phyloP scores from a whole-genome alignment of 805 yeast genomes.

The Metschnikowia dekortorum region DNA sequence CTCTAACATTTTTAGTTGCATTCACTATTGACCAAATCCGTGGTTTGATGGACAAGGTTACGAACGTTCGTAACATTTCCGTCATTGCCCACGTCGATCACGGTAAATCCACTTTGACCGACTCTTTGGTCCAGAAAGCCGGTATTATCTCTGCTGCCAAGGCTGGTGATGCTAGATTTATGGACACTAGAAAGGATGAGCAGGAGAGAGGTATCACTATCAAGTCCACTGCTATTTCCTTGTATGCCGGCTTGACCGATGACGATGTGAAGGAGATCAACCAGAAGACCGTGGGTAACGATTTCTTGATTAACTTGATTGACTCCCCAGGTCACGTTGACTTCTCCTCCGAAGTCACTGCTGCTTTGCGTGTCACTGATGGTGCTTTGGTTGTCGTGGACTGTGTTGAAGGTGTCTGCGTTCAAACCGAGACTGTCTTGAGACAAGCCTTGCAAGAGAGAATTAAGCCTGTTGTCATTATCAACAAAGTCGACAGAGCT shows the following conservation, averaged over 20 bases:
- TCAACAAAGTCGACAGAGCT: constrained; percentile 99
- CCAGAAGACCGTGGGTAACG: constrained; percentile 90
- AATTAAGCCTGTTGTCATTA: constrained; percentile 96
- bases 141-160: constrained; percentile 99
- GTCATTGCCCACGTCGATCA: constrained; percentile 99
- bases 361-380: constrained; percentile 99
- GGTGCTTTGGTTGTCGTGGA: constrained; percentile 99
- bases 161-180: constrained; percentile 99
- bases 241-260: constrained; percentile 81
- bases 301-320: constrained; percentile 94
- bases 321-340: constrained; percentile 99
- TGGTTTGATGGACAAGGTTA: constrained; percentile 98
- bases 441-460: constrained; percentile 99
- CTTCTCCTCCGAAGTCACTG: constrained; percentile 99
- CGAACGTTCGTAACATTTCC: constrained; percentile 99
- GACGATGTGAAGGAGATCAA: constrained; percentile 85
- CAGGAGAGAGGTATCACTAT: constrained; percentile 99
- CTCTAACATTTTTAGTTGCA: constrained; percentile 41
- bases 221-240: constrained; percentile 97
- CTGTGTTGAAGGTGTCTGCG: constrained; percentile 99
- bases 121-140: constrained; percentile 97
- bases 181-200: constrained; percentile 99
- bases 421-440: constrained; percentile 98
- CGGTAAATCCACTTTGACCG: constrained; percentile 99
- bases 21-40: constrained; percentile 81